Percentiles rank a stretch among this genome's conserved stretches.
phyloP scores from a whole-genome alignment of 768 basidiomycete species.

The Boletus coccyginus region DNA sequence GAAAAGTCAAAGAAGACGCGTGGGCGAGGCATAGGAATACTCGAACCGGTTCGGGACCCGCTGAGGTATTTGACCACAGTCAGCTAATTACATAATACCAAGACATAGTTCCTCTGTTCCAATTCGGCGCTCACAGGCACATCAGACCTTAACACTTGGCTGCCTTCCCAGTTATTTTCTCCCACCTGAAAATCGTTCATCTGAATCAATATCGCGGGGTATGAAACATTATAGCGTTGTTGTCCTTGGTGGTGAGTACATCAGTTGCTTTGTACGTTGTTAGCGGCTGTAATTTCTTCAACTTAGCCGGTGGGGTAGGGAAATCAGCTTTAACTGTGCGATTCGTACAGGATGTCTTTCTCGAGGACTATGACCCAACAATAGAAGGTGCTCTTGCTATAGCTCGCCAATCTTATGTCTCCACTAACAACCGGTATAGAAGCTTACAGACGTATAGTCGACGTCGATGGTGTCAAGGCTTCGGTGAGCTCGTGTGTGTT shows the following conservation, averaged over 20 bases:
- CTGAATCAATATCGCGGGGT: constrained; percentile 7
- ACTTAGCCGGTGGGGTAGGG: constrained; percentile 79
- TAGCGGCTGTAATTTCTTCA: constrained; percentile 1
- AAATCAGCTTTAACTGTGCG: constrained; percentile 85
- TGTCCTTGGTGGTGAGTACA: constrained; percentile 68
- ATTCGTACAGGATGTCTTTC: constrained; percentile 69
- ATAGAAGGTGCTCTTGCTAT: constrained; percentile 61
- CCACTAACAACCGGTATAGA: constrained; percentile 41
- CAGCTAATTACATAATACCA: constrained; percentile 13
- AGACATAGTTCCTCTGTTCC: background rate
- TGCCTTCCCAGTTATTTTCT: constrained; percentile 4
- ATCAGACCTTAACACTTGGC: constrained; percentile 9
- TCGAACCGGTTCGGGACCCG: background rate
- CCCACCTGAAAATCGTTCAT: constrained; percentile 4
- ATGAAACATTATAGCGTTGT: constrained; percentile 78
- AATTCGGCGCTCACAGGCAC: background rate
- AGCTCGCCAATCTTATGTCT: background rate
- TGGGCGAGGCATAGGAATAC: constrained; percentile 44
- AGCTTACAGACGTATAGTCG: constrained; percentile 63
- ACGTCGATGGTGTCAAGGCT: constrained; percentile 62
- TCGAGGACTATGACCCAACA: constrained; percentile 79
- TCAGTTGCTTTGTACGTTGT: background rate
- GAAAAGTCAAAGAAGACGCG: constrained; percentile 71
- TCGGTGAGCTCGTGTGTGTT: constrained; percentile 44
- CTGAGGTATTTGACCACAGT: background rate